Evolutionary conservation across 2,329 filamentous ascomycete genomes (phyloP), one percentile per base, ranked within the genome.

Genomic region (Blastomyces silverae): DNA sequence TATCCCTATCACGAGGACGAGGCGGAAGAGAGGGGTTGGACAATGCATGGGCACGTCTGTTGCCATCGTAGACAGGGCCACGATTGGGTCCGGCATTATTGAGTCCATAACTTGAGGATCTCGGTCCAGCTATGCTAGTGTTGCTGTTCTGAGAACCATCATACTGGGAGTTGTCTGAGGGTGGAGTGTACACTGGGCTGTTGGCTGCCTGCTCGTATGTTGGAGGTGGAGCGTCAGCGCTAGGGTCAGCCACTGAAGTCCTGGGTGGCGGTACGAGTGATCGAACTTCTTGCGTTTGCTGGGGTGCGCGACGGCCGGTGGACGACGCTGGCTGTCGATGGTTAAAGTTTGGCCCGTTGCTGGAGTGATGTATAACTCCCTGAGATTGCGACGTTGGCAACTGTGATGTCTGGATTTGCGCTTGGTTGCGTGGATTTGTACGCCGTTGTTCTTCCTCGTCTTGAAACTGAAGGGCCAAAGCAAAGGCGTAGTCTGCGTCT

Each of bases 401-500:
- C 7, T 7, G 61, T 66, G 65, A 39, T 65, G 64, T 46, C 64
- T 67, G 1, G 71, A 65, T 53, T 55, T 66, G 68, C 65, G 63
- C 67, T 56, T 65, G 65, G 63, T 52, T 64, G 74, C 77, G 64
- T 76, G 79, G n/a, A 85, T 84, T 69, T 68, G 92, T 86, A 17
- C 87, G 84, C 15, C 87, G 84, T 71, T 91, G 87, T 68, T 97
- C 91, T 75, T 97, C 93, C 74, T 96, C 92, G 72, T 97, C 94
- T 74, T 97, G 93, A 0, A 97, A 83, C 73, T 97, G 94, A 7
- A 99, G 81, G 0, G 93, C 92, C 2, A 97, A 82, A 0, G 94
- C 94, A 39, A 97, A 87, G 61, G 94, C 94, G 42, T 97, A 87
- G 66, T 92, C 87, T 71, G 79, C 79, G 69, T 81, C 79, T 46